Evolutionary conservation across 192 early-diverging fungal genomes (phyloP), one percentile per base, ranked within the genome.

Genomic region (Obelidium mucronatum): DNA sequence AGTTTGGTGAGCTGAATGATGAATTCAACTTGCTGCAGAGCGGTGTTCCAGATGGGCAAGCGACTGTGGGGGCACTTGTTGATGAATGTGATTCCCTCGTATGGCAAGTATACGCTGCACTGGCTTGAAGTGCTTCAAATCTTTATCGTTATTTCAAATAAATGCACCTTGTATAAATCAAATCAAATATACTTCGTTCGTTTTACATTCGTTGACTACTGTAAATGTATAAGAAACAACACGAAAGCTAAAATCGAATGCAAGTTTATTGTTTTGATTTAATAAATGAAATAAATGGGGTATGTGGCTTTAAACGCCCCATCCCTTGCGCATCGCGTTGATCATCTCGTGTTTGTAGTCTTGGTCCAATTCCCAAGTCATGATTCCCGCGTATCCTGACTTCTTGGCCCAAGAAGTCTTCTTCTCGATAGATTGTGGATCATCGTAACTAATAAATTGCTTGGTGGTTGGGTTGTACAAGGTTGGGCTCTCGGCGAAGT

Each of bases 11-110:
- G 3, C 0, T 30, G 15, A 24, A 39, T 30, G 37, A 48, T 19
- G n/a, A 22, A 11, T 33, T 30, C 30, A 8, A 19, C 22, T 40
- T 65, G 63, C 15, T 37, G 24, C 5, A 4, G 39, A n/a, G 11
- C 11, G 66, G 53, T 1, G 69, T 78, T 36, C 77, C 77, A 0
- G 77, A 71, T 42, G 77, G 77, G 0, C 77, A 78, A 61, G 60
- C 69, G 2, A 37, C 36, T 4, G 39, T 78, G 1, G 22, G 40
- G 17, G 77, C 77, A 33, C 36, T 78, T n/a, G 48, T 66, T 68
- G 77, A 78, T 64, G 77, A 78, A 53, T 78, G 77, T 40, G 77
- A 78, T 24, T 48, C 56, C 15, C 31, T 78, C 3, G 39, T 73
- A 17, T 78, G 68, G 68, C 58, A 72, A 35, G 55, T 71, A 1